Conservation (phyloP, 2,329 filamentous ascomycete genomes). For the Clarireedia paspali region DNA sequence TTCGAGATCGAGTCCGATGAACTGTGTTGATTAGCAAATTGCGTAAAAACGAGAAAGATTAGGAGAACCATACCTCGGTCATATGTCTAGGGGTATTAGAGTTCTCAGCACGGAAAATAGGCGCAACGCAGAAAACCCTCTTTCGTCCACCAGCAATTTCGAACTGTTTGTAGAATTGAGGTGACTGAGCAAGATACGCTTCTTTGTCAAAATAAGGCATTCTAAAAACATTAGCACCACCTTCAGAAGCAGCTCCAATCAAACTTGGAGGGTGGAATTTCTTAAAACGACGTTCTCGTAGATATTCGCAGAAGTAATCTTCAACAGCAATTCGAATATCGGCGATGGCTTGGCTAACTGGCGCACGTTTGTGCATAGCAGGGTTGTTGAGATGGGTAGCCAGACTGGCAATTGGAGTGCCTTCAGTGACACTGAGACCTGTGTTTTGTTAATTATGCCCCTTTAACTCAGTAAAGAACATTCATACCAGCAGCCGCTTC, state of each 20-base stretch:
- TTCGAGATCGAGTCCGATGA: slow-evolving; percentile 81
- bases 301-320: slow-evolving; percentile 68
- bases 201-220: slow-evolving; percentile 83
- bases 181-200: slow-evolving; percentile 72
- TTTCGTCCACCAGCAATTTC: slow-evolving; percentile 74
- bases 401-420: slow-evolving; percentile 55
- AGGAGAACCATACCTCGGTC: slow-evolving; percentile 51
- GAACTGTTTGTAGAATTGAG: slow-evolving; percentile 84
- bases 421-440: slow-evolving; percentile 37
- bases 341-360: slow-evolving; percentile 80
- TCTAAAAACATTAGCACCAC: slow-evolving; percentile 85
- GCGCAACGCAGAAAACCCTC: slow-evolving; percentile 70
- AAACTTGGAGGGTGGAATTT: slow-evolving; percentile 86
- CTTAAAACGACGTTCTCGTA: slow-evolving; percentile 66
- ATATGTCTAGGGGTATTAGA: slow-evolving; percentile 78
- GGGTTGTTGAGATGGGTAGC: slow-evolving; percentile 71
- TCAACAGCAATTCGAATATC: slow-evolving; percentile 37
- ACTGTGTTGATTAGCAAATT: slow-evolving; percentile 35
- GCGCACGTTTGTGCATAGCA: slow-evolving; percentile 84
- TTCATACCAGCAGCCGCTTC: slow-evolving; percentile 34
- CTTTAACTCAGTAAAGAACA: neutral
- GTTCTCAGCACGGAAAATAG: slow-evolving; percentile 81
- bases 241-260: slow-evolving; percentile 84
- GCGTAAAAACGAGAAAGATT: neutral
- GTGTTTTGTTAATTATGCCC: slow-evolving; percentile 15